phyloP scores from a whole-genome alignment of 495 filamentous ascomycete genomes.

The Tuber borchii region DNA sequence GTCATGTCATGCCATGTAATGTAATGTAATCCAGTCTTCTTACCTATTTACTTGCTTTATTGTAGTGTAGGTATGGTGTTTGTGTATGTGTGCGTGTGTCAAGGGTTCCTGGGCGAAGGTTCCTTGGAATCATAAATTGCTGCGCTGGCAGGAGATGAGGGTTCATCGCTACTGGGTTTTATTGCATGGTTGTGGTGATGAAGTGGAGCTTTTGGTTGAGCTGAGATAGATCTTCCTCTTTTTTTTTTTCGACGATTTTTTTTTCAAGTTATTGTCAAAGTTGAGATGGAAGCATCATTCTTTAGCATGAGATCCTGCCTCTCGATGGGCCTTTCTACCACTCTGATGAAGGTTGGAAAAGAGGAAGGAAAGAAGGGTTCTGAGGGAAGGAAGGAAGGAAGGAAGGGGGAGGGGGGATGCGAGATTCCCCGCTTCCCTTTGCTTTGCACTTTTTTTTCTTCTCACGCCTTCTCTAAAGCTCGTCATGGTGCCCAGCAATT shows the following conservation, averaged over 20 bases:
- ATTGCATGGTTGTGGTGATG: neutral
- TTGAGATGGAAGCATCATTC: neutral
- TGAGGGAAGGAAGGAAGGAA: neutral
- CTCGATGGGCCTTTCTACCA: neutral
- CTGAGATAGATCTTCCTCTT: neutral
- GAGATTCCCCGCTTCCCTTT: neutral
- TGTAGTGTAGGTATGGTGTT: neutral
- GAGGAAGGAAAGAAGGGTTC: neutral
- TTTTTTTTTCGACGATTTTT: neutral
- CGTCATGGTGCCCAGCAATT: neutral
- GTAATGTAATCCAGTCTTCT: neutral
- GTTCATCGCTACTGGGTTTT: neutral
- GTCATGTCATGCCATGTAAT: neutral
- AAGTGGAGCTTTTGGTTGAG: neutral
- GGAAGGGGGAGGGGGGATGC: neutral
- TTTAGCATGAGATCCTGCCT: neutral
- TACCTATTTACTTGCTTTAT: neutral
- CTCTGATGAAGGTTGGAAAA: neutral
- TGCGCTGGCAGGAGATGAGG: neutral
- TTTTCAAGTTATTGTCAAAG: neutral
- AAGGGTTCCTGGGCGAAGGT: neutral
- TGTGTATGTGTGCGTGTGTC: neutral
- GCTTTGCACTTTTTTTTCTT: neutral
- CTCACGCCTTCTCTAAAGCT: neutral
- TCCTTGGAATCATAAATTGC: neutral